These are phyloP conservation scores for Crithidia sp. DNA, from an alignment of 208 protist species.

Conservation along the genomic window DNA sequence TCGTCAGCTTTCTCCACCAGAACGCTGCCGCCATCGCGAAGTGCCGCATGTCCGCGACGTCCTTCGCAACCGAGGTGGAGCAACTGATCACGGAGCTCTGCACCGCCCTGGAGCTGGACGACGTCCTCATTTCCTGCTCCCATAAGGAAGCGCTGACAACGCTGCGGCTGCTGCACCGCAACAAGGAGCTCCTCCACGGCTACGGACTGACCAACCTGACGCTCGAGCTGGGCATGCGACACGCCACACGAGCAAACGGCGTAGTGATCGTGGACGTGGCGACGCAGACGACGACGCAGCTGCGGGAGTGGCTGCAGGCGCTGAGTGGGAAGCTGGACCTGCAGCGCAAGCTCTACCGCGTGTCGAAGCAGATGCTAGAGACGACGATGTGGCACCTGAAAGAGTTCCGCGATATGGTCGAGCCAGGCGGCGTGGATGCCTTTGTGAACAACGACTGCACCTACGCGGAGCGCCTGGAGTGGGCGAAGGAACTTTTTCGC, in stretches of 20 bases:
- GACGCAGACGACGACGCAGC: slow-evolving; percentile 47
- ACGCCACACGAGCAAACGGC: slow-evolving; percentile 88
- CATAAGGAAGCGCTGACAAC: slow-evolving; percentile 68
- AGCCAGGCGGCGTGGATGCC: slow-evolving; percentile 83
- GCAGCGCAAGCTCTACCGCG: slow-evolving; percentile 83
- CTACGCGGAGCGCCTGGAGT: slow-evolving; percentile 88
- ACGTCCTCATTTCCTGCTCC: slow-evolving; percentile 91
- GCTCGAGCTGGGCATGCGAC: slow-evolving; percentile 75
- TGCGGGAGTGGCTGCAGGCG: slow-evolving; percentile 72
- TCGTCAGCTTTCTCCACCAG: slow-evolving; percentile 83
- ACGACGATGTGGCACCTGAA: slow-evolving; percentile 91
- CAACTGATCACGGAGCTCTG: slow-evolving; percentile 82
- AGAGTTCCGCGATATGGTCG: slow-evolving; percentile 79
- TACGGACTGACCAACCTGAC: slow-evolving; percentile 85
- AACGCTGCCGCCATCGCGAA: slow-evolving; percentile 68
- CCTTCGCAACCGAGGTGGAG: slow-evolving; percentile 77
- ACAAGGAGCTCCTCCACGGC: slow-evolving; percentile 72
- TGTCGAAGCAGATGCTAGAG: slow-evolving; percentile 90
- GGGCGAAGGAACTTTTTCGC: slow-evolving; percentile 90
- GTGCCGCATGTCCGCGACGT: slow-evolving; percentile 48
- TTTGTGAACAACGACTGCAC: slow-evolving; percentile 90
- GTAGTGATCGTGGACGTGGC: slow-evolving; percentile 77
- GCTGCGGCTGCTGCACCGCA: slow-evolving; percentile 77
- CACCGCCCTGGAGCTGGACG: slow-evolving; percentile 73
- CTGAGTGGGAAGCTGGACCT: slow-evolving; percentile 77